Percentiles rank a stretch among this genome's conserved stretches.
These are phyloP conservation scores for Paramecium tetraurelia DNA, from an alignment of 73 alveolate genomes.

Conservation along the genomic window DNA sequence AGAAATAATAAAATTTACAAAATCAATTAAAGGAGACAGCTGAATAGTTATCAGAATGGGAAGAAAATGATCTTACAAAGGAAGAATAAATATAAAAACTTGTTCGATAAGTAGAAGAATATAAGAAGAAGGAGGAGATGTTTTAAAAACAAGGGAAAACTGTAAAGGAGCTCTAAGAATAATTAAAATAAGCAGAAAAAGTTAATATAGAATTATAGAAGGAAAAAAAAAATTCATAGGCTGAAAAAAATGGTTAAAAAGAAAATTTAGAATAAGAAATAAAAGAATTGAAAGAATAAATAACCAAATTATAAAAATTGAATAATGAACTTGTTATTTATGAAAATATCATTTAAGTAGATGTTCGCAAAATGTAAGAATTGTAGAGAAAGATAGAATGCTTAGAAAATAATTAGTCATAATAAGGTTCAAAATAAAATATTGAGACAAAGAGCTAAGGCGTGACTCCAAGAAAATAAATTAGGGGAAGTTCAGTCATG, in stretches of 20 bases:
- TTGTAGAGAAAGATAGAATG: neutral
- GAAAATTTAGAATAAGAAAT: neutral
- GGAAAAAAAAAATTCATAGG: neutral
- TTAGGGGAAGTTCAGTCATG: neutral
- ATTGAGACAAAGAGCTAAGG: neutral
- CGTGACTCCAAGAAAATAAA: neutral
- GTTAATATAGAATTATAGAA: neutral
- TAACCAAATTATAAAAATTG: neutral
- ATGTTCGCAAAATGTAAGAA: neutral
- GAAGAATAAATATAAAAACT: neutral
- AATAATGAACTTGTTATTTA: neutral
- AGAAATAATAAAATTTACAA: neutral
- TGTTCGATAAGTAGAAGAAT: neutral
- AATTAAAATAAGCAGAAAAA: neutral
- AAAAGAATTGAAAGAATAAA: neutral
- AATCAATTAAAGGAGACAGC: neutral
- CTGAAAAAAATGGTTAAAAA: neutral
- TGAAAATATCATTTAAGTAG: neutral
- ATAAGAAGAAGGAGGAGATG: neutral
- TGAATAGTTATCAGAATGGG: neutral
- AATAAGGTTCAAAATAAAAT: neutral
- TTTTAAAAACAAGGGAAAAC: neutral
- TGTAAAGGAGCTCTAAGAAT: neutral
- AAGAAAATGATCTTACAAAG: neutral
- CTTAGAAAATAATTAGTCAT: neutral